Conservation (phyloP, 345 rosid genomes). For the Dimocarpus longan region DNA sequence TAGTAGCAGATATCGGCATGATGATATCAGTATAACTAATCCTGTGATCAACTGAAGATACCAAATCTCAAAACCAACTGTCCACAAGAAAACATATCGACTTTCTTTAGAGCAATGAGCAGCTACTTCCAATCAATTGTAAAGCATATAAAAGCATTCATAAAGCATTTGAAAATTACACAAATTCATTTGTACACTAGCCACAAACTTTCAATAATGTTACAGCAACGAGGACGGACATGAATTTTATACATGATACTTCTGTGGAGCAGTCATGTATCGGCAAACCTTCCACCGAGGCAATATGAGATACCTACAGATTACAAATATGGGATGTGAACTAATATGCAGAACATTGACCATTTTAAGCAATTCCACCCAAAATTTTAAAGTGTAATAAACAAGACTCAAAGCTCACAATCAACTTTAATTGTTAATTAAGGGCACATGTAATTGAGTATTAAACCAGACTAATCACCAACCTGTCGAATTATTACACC, state of each 20-base stretch:
- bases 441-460: background rate
- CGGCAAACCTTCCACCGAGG: conserved; percentile 68
- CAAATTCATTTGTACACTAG: background rate
- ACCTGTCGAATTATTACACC: conserved; percentile 77
- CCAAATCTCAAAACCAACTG: conserved; percentile 89
- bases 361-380: background rate
- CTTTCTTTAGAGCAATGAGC: conserved; percentile 4
- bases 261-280: conserved; percentile 64
- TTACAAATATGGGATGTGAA: conserved; percentile 19
- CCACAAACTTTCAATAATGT: background rate
- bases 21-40: conserved; percentile 66
- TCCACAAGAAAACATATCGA: conserved; percentile 25
- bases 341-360: background rate
- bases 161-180: background rate
- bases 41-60: conserved; percentile 74
- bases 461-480: background rate
- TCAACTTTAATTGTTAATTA: background rate
- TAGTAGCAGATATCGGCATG: conserved; percentile 66
- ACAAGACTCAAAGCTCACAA: conserved; percentile 3
- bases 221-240: conserved; percentile 19
- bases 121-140: background rate
- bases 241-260: conserved; percentile 56
- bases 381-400: background rate
- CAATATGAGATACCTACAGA: conserved; percentile 78
- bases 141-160: background rate